Evolutionary conservation across 106 monocot species (phyloP).

Genomic region (Acanthochlamys bracteata): DNA sequence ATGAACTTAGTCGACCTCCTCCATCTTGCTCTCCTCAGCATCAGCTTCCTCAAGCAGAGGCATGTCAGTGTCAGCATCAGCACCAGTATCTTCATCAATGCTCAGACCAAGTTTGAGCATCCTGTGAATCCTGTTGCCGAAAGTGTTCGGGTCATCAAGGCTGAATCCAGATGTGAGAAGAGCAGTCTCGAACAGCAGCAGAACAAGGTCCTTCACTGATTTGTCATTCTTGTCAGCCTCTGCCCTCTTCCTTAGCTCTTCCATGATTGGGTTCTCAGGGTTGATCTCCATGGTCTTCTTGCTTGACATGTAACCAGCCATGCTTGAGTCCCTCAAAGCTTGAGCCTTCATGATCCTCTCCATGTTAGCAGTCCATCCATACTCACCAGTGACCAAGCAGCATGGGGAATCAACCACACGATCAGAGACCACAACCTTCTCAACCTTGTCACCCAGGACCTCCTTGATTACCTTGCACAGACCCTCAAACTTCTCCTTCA

Average conservation of each 20-base stretch:
- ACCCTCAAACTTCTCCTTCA: constrained; percentile 60
- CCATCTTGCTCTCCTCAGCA: constrained; percentile 74
- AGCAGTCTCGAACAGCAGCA: constrained; percentile 61
- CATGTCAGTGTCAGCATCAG: constrained; percentile 55
- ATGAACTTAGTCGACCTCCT: constrained; percentile 53
- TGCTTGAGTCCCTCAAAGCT: constrained; percentile 64
- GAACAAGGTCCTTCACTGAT: constrained; percentile 62
- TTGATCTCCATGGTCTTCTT: constrained; percentile 90
- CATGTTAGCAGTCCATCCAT: constrained; percentile 83
- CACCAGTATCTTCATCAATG: constrained; percentile 49
- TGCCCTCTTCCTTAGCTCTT: constrained; percentile 63
- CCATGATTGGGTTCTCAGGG: constrained; percentile 76
- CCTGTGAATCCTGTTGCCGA: constrained; percentile 66
- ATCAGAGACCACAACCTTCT: constrained; percentile 72
- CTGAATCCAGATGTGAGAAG: constrained; percentile 73
- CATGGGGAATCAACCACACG: constrained; percentile 74
- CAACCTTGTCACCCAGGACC: constrained; percentile 62
- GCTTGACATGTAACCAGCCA: constrained; percentile 76
- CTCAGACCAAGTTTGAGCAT: constrained; percentile 72
- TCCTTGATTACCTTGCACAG: constrained; percentile 79
- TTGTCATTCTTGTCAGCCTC: constrained; percentile 83
- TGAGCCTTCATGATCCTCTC: constrained; percentile 85
- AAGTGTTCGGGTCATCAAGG: constrained; percentile 76
- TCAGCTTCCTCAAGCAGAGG: constrained; percentile 59
- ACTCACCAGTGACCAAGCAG: constrained; percentile 72